phyloP scores from a whole-genome alignment of 208 protist genomes.

The Crithidia expoeki region DNA sequence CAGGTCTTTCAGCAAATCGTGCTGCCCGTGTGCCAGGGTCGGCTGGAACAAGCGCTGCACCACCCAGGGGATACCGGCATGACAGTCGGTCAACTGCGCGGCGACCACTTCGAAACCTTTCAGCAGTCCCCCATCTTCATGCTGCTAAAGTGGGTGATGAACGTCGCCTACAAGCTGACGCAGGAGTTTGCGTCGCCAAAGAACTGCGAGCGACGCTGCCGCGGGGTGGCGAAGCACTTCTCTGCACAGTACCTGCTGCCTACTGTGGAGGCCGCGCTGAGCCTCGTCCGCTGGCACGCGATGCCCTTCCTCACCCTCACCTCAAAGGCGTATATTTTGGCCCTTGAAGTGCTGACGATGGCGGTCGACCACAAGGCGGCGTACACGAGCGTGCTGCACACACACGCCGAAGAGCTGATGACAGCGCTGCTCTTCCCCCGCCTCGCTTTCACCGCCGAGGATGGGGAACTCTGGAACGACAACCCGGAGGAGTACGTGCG shows the following conservation, averaged over 20 bases:
- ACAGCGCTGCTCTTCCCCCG: slow-evolving; percentile 87
- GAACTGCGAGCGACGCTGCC: slow-evolving; percentile 61
- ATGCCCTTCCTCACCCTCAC: slow-evolving; percentile 49
- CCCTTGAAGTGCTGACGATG: slow-evolving; percentile 70
- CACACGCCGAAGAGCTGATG: slow-evolving; percentile 76
- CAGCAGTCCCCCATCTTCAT: slow-evolving; percentile 64
- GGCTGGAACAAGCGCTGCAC: slow-evolving; percentile 35
- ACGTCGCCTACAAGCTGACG: slow-evolving; percentile 53
- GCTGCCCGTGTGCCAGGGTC: slow-evolving; percentile 49
- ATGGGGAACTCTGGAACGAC: slow-evolving; percentile 85
- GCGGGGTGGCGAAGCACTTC: slow-evolving; percentile 62
- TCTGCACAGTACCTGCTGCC: slow-evolving; percentile 36
- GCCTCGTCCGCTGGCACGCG: slow-evolving; percentile 81
- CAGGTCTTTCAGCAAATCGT: slow-evolving; percentile 40
- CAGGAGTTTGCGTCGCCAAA: slow-evolving; percentile 71
- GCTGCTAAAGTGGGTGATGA: slow-evolving; percentile 66
- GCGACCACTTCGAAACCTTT: slow-evolving; percentile 67
- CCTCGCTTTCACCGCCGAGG: slow-evolving; percentile 80
- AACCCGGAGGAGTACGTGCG: slow-evolving; percentile 94
- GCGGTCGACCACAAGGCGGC: slow-evolving; percentile 42
- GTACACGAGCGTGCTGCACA: slow-evolving; percentile 59
- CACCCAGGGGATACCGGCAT: slow-evolving; percentile 31
- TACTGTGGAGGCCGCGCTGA: slow-evolving; percentile 54
- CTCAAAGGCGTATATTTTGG: slow-evolving; percentile 88
- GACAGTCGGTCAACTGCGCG: slow-evolving; percentile 37